Evolutionary conservation across 768 basidiomycete species (phyloP).

Genomic region (Tulasnella sp.): DNA sequence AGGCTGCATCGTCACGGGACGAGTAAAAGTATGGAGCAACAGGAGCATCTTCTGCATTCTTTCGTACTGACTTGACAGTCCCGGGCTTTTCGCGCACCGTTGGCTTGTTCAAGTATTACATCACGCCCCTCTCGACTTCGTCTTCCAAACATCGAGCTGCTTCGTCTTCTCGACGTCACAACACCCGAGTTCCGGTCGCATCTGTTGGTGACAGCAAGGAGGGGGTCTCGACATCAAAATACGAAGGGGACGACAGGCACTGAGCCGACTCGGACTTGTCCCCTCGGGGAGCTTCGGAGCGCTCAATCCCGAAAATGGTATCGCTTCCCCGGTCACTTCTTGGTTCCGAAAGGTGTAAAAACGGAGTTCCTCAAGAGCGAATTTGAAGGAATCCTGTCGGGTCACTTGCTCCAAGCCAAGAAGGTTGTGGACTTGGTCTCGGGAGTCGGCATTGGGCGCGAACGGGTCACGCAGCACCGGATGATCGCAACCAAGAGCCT

Average conservation of each 20-base stretch:
- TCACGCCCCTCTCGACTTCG: constrained; percentile 79
- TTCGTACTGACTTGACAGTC: no score
- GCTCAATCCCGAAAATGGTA: constrained; percentile 90
- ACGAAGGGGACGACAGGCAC: constrained; percentile 43
- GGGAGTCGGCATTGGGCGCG: constrained; percentile 70
- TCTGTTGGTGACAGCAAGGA: constrained; percentile 49
- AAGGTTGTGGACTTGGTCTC: constrained; percentile 54
- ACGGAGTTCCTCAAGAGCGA: constrained; percentile 76
- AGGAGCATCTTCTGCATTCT: not conserved
- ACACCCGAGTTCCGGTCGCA: constrained; percentile 47
- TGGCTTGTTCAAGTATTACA: constrained; percentile 83
- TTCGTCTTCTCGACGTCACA: constrained; percentile 74
- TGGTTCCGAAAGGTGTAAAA: constrained; percentile 78
- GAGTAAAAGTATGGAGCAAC: constrained; percentile 59
- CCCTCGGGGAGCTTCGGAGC: constrained; percentile 65
- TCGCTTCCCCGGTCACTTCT: constrained; percentile 87
- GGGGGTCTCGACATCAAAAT: constrained; percentile 48
- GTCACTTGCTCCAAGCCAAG: constrained; percentile 54
- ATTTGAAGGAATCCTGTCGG: no score
- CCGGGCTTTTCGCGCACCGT: constrained; percentile 64
- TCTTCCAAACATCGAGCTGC: constrained; percentile 60
- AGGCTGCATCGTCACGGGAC: constrained; percentile 81
- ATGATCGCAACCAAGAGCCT: constrained; percentile 87
- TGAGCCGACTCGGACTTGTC: constrained; percentile 63
- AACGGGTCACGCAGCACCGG: constrained; percentile 65